Evolutionary conservation across 352 stramenopile species (phyloP).

Genomic region (Phytophthora melonis): DNA sequence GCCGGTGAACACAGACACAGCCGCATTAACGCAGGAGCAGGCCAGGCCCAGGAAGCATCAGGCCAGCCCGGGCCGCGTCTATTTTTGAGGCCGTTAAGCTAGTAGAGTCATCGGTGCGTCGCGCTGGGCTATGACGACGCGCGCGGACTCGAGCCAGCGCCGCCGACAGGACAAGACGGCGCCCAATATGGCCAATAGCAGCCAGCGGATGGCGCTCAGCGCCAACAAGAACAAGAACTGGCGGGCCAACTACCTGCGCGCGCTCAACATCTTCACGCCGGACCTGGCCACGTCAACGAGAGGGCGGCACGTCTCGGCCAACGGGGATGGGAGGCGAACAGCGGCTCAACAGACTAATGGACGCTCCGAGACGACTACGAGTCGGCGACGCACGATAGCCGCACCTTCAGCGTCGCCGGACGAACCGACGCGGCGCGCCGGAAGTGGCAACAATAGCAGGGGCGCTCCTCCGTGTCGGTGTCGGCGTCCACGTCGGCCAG

Average conservation of each 20-base stretch:
- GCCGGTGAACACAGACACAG: neutral
- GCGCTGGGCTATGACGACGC: conserved; percentile 21
- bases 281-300: conserved; percentile 46
- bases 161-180: conserved; percentile 15
- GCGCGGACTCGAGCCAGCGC: neutral
- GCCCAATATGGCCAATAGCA: conserved; percentile 27
- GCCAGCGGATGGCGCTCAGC: conserved; percentile 32
- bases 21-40: neutral
- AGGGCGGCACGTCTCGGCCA: conserved; percentile 2
- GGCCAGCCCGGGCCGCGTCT: conserved; percentile 2
- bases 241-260: conserved; percentile 79
- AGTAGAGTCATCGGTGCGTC: neutral
- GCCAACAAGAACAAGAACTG: conserved; percentile 67
- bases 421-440: conserved; percentile 9
- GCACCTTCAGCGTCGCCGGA: conserved; percentile 9
- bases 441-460: conserved; percentile 27
- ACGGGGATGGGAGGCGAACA: neutral
- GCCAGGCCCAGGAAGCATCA: neutral
- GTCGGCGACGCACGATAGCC: conserved; percentile 1
- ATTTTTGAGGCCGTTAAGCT: conserved; percentile 9
- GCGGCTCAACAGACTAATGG: neutral
- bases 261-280: conserved; percentile 76
- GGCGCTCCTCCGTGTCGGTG: conserved; percentile 10
- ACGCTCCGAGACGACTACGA: conserved; percentile 9
- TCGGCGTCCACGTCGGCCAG: conserved; percentile 16